Evolutionary conservation across 768 basidiomycete species (phyloP).

Genomic region (Hericium alpestre): DNA sequence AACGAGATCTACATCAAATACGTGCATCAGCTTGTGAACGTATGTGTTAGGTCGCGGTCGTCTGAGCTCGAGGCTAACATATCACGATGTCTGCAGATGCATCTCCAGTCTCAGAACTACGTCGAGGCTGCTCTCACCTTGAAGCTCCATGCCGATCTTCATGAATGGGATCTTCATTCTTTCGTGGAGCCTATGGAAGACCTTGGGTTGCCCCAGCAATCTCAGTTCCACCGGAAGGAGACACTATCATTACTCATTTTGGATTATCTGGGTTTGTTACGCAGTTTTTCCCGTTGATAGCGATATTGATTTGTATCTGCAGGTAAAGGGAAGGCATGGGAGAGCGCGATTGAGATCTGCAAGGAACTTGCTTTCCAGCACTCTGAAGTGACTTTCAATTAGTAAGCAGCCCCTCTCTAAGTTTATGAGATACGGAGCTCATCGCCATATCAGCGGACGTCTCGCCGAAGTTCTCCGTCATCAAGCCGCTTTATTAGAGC

Average conservation of each 20-base stretch:
- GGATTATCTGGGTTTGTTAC: conserved; percentile 72
- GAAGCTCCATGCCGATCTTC: conserved; percentile 87
- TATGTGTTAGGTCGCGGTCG: conserved; percentile 25
- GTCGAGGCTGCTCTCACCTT: conserved; percentile 90
- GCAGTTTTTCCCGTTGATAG: background rate
- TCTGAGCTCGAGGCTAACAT: background rate
- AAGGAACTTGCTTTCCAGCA: conserved; percentile 87
- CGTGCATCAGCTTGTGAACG: conserved; percentile 88
- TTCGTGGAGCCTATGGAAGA: conserved; percentile 86
- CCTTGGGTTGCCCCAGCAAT: conserved; percentile 82
- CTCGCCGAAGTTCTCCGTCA: conserved; percentile 79
- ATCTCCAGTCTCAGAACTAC: conserved; percentile 80
- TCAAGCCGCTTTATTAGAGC: conserved; percentile 79
- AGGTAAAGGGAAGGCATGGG: conserved; percentile 98
- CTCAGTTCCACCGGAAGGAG: conserved; percentile 89
- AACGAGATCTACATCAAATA: conserved; percentile 95
- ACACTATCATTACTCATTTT: conserved; percentile 83
- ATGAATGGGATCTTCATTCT: conserved; percentile 77
- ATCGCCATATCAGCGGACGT: conserved; percentile 40
- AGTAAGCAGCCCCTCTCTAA: conserved; percentile 36
- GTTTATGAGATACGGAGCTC: background rate
- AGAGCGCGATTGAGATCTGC: conserved; percentile 86
- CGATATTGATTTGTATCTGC: background rate
- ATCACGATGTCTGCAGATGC: conserved; percentile 44
- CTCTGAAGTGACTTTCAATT: conserved; percentile 81